phyloP scores from a whole-genome alignment of 257 asterid species.

The Thymus mandschuricus region DNA sequence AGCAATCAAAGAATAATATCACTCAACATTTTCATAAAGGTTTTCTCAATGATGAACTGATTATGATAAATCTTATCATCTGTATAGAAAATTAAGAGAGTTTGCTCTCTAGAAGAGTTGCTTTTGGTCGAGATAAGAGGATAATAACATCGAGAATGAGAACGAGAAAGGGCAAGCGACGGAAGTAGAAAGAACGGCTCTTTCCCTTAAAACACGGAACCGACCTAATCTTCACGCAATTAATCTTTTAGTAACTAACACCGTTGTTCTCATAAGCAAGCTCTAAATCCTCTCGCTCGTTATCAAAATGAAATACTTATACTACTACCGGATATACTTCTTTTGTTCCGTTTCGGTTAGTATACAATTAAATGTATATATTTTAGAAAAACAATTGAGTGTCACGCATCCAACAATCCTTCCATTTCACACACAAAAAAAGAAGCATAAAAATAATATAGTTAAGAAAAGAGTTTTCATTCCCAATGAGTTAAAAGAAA shows the following conservation, averaged over 20 bases:
- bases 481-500: constrained; percentile 25
- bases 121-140: background rate
- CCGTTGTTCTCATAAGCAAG: too few relatives aligned
- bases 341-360: too few relatives aligned
- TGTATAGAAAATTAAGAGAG: too few relatives aligned
- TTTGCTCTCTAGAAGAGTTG: too few relatives aligned
- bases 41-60: background rate
- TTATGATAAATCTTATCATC: too few relatives aligned
- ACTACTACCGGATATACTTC: too few relatives aligned
- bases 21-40: background rate
- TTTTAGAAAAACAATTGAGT: background rate
- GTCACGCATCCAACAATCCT: background rate
- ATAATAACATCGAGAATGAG: background rate
- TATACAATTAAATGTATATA: too few relatives aligned
- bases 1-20: background rate
- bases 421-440: background rate
- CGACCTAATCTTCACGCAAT: background rate
- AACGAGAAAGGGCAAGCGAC: background rate
- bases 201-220: background rate
- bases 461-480: background rate
- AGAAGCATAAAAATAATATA: background rate
- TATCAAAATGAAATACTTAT: too few relatives aligned
- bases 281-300: too few relatives aligned
- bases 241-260: background rate
- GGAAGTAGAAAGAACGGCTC: too few relatives aligned